A percentile compares a stretch with the other conserved stretches of the same genome.
Conservation (phyloP, 805 yeast species). For the Nakazawaea siamensis region DNA sequence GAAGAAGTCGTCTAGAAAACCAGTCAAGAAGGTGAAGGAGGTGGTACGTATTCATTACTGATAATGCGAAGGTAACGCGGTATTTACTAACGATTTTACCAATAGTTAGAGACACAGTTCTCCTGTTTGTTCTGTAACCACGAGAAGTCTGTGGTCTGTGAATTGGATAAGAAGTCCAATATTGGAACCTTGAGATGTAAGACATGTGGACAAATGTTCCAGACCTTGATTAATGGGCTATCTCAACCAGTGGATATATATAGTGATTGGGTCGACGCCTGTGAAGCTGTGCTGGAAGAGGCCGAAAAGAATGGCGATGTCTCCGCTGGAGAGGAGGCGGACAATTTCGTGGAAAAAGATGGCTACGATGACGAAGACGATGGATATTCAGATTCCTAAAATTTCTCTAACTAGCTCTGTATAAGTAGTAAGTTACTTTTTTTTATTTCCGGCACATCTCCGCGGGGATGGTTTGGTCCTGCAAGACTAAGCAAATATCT, state of each 20-base stretch:
- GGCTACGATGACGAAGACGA: conserved; percentile 17
- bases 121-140: conserved; percentile 94
- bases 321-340: conserved; percentile 21
- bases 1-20: conserved; percentile 78
- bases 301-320: conserved; percentile 30
- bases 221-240: conserved; percentile 73
- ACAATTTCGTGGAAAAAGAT: conserved; percentile 21
- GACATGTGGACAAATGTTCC: conserved; percentile 91
- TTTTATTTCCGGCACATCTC: too few relatives aligned
- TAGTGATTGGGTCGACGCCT: conserved; percentile 97
- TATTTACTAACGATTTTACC: too few relatives aligned
- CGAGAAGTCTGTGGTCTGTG: conserved; percentile 84
- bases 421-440: too few relatives aligned
- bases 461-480: too few relatives aligned
- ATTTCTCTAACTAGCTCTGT: too few relatives aligned
- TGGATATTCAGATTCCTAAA: conserved; percentile 12
- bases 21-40: conserved; percentile 70
- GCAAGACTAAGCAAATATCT: too few relatives aligned
- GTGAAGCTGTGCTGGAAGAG: conserved; percentile 80
- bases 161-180: conserved; percentile 77
- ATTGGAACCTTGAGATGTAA: conserved; percentile 84
- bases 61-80: too few relatives aligned
- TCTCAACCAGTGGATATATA: conserved; percentile 92
- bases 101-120: conserved; percentile 64
- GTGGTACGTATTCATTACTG: conserved; percentile 20